Base-by-base conservation (phyloP, 257 asterid species). In the Leptodermis oblonga region DNA sequence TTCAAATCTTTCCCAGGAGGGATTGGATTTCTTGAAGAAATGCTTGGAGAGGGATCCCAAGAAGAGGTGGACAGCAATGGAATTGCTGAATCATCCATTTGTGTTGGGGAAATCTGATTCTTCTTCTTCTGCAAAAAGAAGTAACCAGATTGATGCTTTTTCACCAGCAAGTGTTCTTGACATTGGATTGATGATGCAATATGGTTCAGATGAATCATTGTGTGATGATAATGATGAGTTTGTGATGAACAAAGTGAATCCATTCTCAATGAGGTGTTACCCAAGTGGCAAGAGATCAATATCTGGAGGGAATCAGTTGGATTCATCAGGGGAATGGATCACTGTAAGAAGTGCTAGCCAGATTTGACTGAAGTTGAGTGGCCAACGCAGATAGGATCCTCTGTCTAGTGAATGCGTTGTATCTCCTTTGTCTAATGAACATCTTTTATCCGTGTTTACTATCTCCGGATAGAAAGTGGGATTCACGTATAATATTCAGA, bases 111-210 rank as follows among this genome's bases (percentile, higher is more conserved):
- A 59, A 25, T 59, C 25, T 0, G 33, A 20, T 59, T 31, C 41
- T n/a, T n/a, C n/a, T n/a, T n/a, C n/a, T n/a, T n/a, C n/a, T n/a
- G n/a, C n/a, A n/a, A n/a, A n/a, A 31, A 59, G 64, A 28, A 59
- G 2, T 7, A 20, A 0, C 1, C 7, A 13, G 4, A 22, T 26
- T 13, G 25, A 31, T 13, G 41, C 43, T 43, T 43, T 7, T 28
- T 65, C 70, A 65, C 70, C 58, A 43, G 70, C 70, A 65, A 65
- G 70, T 65, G 58, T 65, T 43, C 22, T 65, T 11, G 42, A 65
- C 58, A 3, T 26, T 5, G 8, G 22, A 15, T 18, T 25, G 0
- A 15, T 25, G 3, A 7, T 39, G 69, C 18, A 9, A 5, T 65
- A 65, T 26, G 56, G 46, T 25, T 65, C 41, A 22, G 56, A 65